phyloP scores from a whole-genome alignment of 2,329 filamentous ascomycete genomes.

The Diaporthe ilicicola region DNA sequence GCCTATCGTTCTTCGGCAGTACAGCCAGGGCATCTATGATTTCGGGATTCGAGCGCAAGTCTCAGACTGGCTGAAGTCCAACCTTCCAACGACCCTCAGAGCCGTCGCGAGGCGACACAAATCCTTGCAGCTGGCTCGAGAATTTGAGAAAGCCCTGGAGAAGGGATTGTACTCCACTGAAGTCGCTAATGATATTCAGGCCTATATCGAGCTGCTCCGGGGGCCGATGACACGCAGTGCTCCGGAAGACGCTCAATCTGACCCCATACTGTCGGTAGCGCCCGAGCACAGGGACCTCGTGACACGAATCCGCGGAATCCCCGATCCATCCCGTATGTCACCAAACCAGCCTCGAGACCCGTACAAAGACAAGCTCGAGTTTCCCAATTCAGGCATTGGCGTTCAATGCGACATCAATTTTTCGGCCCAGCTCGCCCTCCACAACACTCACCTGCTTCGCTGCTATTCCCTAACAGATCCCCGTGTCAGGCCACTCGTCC shows the following conservation, averaged over 20 bases:
- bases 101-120: constrained; percentile 60
- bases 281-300: constrained; percentile 46
- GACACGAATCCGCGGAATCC: constrained; percentile 53
- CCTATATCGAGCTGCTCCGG: constrained; percentile 62
- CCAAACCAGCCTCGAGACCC: constrained; percentile 62
- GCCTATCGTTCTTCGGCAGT: constrained; percentile 50
- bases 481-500: constrained; percentile 78
- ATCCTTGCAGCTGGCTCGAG: constrained; percentile 61
- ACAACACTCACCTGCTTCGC: constrained; percentile 83
- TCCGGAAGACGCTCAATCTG: constrained; percentile 37
- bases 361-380: constrained; percentile 73
- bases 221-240: constrained; percentile 42
- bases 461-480: constrained; percentile 84
- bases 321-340: constrained; percentile 58
- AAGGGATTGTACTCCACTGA: constrained; percentile 54
- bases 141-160: constrained; percentile 63
- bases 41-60: constrained; percentile 55
- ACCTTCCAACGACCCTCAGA: constrained; percentile 44
- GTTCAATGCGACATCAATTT: constrained; percentile 95
- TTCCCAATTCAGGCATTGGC: constrained; percentile 79
- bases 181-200: constrained; percentile 48
- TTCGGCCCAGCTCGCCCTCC: constrained; percentile 80
- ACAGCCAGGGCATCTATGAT: constrained; percentile 61
- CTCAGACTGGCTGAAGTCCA: constrained; percentile 42
- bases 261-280: constrained; percentile 50